These are phyloP conservation scores for Candida arabinofermentans DNA, from an alignment of 805 yeast genomes.

Conservation along the genomic window DNA sequence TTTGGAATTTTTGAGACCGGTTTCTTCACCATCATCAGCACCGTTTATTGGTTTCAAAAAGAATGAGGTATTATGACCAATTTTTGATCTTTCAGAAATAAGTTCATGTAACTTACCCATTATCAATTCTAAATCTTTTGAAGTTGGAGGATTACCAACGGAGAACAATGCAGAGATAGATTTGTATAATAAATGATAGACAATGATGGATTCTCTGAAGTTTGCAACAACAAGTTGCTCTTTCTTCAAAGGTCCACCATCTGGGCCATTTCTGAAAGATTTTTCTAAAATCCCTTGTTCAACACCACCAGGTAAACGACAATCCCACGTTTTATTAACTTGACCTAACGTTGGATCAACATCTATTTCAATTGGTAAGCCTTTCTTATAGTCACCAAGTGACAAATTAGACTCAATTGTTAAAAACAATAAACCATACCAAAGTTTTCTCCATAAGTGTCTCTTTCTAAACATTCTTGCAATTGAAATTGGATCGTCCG, in stretches of 20 bases:
- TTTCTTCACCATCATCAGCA: constrained; percentile 5
- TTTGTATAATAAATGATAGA: constrained; percentile 39
- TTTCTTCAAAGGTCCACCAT: constrained; percentile 20
- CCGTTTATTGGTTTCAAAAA: constrained; percentile 15
- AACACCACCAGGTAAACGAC: constrained; percentile 35
- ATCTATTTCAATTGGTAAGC: constrained; percentile 34
- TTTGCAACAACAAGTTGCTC: constrained; percentile 47
- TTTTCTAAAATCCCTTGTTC: constrained; percentile 34
- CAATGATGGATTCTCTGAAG: constrained; percentile 42
- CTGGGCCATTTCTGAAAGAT: constrained; percentile 26
- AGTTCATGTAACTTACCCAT: constrained; percentile 28
- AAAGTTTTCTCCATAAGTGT: constrained; percentile 38
- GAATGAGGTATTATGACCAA: constrained; percentile 22
- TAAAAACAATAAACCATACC: constrained; percentile 33
- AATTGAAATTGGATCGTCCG: constrained; percentile 27
- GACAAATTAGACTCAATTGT: constrained; percentile 33
- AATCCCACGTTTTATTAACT: constrained; percentile 34
- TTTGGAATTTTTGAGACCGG: constrained; percentile 10
- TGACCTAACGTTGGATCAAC: constrained; percentile 33
- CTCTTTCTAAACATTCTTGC: constrained; percentile 31
- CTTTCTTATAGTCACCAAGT: constrained; percentile 36
- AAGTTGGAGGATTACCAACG: constrained; percentile 33
- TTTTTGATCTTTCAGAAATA: constrained; percentile 27
- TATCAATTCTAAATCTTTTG: constrained; percentile 28
- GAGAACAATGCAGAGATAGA: constrained; percentile 36